phyloP scores from a whole-genome alignment of 2,329 filamentous ascomycete genomes.

The Cadophora malorum region DNA sequence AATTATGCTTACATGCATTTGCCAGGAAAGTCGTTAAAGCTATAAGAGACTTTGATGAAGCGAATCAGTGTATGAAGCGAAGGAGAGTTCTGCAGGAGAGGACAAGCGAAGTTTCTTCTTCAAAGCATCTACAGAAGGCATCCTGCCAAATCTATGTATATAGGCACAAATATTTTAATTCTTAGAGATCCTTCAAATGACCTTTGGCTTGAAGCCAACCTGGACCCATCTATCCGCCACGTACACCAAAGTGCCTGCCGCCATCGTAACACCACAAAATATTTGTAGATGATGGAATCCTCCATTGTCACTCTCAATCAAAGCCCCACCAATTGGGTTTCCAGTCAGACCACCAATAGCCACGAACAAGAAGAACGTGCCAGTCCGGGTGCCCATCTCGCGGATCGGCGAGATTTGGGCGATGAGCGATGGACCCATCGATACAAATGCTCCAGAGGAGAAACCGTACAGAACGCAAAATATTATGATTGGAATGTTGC shows the following conservation, averaged over 20 bases:
- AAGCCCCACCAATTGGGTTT: constrained; percentile 70
- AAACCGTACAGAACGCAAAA: constrained; percentile 76
- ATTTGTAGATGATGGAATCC: constrained; percentile 60
- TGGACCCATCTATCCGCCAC: constrained; percentile 47
- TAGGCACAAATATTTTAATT: too few relatives aligned
- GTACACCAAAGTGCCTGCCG: constrained; percentile 50
- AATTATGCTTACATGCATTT: too few relatives aligned
- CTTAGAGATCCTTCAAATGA: constrained; percentile 30
- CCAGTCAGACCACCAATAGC: constrained; percentile 70
- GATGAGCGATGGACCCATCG: constrained; percentile 66
- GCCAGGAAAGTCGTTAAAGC: too few relatives aligned
- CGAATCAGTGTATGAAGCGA: neutral
- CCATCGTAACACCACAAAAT: constrained; percentile 64
- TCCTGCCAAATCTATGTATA: too few relatives aligned
- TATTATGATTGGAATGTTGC: constrained; percentile 64
- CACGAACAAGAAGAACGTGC: constrained; percentile 66
- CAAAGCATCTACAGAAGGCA: too few relatives aligned
- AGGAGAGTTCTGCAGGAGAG: neutral
- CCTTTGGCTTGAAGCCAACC: constrained; percentile 38
- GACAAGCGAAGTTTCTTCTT: neutral
- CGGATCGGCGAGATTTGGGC: constrained; percentile 74
- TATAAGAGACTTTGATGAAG: too few relatives aligned
- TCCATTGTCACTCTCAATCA: constrained; percentile 59
- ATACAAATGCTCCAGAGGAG: constrained; percentile 69
- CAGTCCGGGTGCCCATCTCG: constrained; percentile 72